Conservation (phyloP, 176 grass and related monocot species). For the Tillandsia fasciculata region DNA sequence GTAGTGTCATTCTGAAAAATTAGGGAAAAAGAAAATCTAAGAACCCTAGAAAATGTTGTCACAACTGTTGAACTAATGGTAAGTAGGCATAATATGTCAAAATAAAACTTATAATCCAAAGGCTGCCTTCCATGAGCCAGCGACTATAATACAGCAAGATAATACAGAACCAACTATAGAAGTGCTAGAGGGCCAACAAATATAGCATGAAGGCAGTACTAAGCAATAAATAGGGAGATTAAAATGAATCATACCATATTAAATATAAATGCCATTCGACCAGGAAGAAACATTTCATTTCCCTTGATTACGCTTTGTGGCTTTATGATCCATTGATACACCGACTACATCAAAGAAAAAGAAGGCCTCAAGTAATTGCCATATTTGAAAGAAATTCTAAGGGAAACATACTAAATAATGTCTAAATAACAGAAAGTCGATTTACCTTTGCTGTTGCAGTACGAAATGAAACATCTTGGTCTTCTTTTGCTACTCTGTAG, state of each 20-base stretch:
- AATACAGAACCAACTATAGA: neutral
- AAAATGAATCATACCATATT: constrained; percentile 56
- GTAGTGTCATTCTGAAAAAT: too few relatives aligned
- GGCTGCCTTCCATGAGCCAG: too few relatives aligned
- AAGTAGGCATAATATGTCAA: neutral
- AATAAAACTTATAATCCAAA: neutral
- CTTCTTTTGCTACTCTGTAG: constrained; percentile 59
- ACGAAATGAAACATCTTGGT: constrained; percentile 63
- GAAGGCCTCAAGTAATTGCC: constrained; percentile 6
- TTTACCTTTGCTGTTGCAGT: constrained; percentile 81
- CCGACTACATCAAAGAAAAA: constrained; percentile 55
- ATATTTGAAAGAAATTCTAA: neutral
- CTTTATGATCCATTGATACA: constrained; percentile 94
- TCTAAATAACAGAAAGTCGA: constrained; percentile 8
- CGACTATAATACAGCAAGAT: neutral
- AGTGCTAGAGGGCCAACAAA: neutral
- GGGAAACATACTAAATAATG: neutral
- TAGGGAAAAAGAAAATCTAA: neutral
- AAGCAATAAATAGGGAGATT: constrained; percentile 3
- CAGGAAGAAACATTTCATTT: constrained; percentile 96
- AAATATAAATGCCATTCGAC: constrained; percentile 92
- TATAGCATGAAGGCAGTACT: neutral
- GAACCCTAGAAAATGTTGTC: neutral
- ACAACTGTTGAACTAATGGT: neutral
- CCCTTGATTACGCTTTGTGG: constrained; percentile 74